Percentiles rank a stretch among this genome's conserved stretches.
These are phyloP conservation scores for Friedmanniomyces endolithicus DNA, from an alignment of 495 filamentous ascomycete genomes.

Conservation along the genomic window DNA sequence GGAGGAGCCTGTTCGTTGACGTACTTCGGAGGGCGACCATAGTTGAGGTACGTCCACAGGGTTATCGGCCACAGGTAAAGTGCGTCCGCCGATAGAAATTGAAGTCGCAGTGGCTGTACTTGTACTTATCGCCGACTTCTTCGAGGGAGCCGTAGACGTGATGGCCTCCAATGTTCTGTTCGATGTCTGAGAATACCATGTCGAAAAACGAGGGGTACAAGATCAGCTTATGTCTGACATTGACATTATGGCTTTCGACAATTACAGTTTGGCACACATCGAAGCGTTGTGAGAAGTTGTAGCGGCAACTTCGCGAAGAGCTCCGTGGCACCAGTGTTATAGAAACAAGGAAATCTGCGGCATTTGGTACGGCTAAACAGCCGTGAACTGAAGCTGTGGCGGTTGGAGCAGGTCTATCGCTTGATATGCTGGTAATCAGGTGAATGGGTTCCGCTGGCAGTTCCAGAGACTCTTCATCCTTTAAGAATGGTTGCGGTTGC, in stretches of 20 bases:
- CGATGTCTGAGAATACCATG: constrained; percentile 44
- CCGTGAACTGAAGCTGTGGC: background rate
- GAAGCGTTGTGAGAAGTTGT: constrained; percentile 39
- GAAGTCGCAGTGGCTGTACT: constrained; percentile 35
- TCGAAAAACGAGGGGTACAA: background rate
- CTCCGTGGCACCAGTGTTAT: constrained; percentile 26
- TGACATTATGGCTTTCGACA: no score
- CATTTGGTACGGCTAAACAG: constrained; percentile 7
- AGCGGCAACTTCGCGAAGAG: constrained; percentile 19
- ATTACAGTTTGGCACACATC: constrained; percentile 39
- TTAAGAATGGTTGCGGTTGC: no score
- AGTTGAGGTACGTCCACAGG: constrained; percentile 14
- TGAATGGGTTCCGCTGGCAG: no score
- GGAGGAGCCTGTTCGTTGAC: no score
- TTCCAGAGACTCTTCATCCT: no score
- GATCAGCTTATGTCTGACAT: no score
- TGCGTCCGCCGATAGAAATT: constrained; percentile 34
- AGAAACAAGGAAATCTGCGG: constrained; percentile 21
- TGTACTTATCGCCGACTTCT: constrained; percentile 30
- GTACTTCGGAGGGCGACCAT: constrained; percentile 8
- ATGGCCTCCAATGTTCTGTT: constrained; percentile 36
- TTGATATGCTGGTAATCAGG: no score
- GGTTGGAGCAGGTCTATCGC: no score
- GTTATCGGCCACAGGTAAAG: constrained; percentile 11
- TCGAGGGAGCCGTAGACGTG: constrained; percentile 38